Conservation (phyloP, 2,329 filamentous ascomycete genomes). For the Neophaeococcomyces aloes region DNA sequence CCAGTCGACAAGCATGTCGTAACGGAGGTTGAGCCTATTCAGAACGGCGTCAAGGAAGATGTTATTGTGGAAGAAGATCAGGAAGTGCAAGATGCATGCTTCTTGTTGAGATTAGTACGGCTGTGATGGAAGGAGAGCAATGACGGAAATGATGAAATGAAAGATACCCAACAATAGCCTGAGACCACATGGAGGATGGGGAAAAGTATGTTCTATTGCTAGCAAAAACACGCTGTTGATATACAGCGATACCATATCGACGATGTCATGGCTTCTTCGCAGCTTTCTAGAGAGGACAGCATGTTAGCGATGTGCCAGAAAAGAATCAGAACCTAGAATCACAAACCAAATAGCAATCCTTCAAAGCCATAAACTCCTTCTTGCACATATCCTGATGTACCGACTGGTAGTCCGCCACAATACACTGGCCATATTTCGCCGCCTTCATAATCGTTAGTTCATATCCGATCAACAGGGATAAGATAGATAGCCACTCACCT, state of each 20-base stretch:
- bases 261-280: conserved; percentile 33
- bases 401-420: conserved; percentile 79
- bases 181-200: conserved; percentile 6
- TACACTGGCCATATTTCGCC: conserved; percentile 78
- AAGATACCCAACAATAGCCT: neutral
- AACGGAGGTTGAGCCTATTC: conserved; percentile 42
- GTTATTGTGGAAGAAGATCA: conserved; percentile 75
- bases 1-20: conserved; percentile 61
- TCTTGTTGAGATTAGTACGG: conserved; percentile 65
- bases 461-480: neutral
- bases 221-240: no score
- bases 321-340: conserved; percentile 49
- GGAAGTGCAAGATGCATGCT: conserved; percentile 72
- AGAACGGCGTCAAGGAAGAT: conserved; percentile 43
- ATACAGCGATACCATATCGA: neutral
- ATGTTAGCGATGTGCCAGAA: conserved; percentile 48
- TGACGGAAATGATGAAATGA: neutral
- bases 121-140: conserved; percentile 38
- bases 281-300: conserved; percentile 33
- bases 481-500: conserved; percentile 40
- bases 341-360: conserved; percentile 73
- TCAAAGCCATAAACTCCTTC: conserved; percentile 72
- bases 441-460: conserved; percentile 45
- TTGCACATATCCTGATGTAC: conserved; percentile 84
- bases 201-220: no score